A percentile compares a stretch with the other conserved stretches of the same genome.
These are phyloP conservation scores for Orychophragmus violaceus DNA, from an alignment of 345 rosid species.

Conservation along the genomic window DNA sequence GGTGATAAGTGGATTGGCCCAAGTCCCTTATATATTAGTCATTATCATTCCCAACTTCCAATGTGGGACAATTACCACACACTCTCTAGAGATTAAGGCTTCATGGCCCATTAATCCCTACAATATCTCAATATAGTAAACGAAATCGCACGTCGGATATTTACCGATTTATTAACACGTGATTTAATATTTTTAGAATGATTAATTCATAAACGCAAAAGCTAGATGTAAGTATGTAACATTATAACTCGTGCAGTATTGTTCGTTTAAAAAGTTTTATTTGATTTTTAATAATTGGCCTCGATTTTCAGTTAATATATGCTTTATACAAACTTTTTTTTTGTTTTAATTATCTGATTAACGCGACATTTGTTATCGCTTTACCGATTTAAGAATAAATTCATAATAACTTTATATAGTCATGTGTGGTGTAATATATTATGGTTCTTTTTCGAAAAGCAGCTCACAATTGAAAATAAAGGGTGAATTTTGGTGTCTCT, in stretches of 20 bases:
- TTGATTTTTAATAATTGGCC: conserved; percentile 13
- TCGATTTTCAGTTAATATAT: conserved; percentile 20
- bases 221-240: neutral
- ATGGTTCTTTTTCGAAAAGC: conserved; percentile 17
- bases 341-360: conserved; percentile 2
- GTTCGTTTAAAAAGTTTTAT: neutral
- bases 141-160: neutral
- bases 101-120: no score
- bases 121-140: no score
- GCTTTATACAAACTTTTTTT: conserved; percentile 12
- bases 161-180: conserved; percentile 13
- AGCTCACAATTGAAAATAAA: conserved; percentile 17
- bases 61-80: no score
- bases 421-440: conserved; percentile 22
- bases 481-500: conserved; percentile 11
- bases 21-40: no score
- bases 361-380: conserved; percentile 24
- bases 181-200: neutral
- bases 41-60: no score
- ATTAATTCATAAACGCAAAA: neutral
- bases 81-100: no score
- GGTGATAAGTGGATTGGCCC: no score
- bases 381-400: conserved; percentile 15
- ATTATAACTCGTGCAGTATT: neutral
- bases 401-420: conserved; percentile 9